Conservation (phyloP, 1,139 yeast species). For the Magnusiomyces paraingens region DNA sequence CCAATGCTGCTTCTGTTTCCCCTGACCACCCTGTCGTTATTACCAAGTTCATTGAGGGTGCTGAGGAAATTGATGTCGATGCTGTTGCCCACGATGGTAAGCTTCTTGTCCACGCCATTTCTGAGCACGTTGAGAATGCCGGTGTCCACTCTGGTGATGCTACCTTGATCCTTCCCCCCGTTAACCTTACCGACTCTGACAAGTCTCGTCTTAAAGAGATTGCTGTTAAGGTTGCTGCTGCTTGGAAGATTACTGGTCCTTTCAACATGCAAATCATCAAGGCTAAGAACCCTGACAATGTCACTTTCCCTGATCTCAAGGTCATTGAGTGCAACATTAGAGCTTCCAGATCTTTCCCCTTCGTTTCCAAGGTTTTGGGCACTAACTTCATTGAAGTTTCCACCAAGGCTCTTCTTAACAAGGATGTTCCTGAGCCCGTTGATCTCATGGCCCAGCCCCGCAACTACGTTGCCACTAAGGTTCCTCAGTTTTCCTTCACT, state of each 20-base stretch:
- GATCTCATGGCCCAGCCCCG: constrained; percentile 81
- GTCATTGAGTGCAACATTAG: constrained; percentile 98
- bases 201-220: constrained; percentile 88
- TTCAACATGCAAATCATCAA: constrained; percentile 93
- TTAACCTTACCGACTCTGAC: constrained; percentile 74
- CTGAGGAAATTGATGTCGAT: constrained; percentile 98
- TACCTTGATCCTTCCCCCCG: constrained; percentile 93
- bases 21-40: constrained; percentile 97
- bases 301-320: constrained; percentile 68
- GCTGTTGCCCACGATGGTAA: constrained; percentile 96
- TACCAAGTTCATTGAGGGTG: constrained; percentile 94
- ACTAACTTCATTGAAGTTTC: constrained; percentile 92
- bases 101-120: constrained; percentile 93
- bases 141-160: constrained; percentile 99
- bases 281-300: constrained; percentile 68
- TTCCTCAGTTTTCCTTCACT: constrained; percentile 96
- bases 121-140: constrained; percentile 98
- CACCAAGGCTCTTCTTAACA: constrained; percentile 73
- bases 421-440: constrained; percentile 73
- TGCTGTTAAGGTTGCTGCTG: constrained; percentile 87
- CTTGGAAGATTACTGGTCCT: constrained; percentile 96
- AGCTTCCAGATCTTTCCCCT: constrained; percentile 98
- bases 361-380: constrained; percentile 93
- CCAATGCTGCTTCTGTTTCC: constrained; percentile 95
- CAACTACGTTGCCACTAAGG: constrained; percentile 90